Base-by-base conservation (phyloP, 257 asterid species). In the Solanum paucissectum region DNA sequence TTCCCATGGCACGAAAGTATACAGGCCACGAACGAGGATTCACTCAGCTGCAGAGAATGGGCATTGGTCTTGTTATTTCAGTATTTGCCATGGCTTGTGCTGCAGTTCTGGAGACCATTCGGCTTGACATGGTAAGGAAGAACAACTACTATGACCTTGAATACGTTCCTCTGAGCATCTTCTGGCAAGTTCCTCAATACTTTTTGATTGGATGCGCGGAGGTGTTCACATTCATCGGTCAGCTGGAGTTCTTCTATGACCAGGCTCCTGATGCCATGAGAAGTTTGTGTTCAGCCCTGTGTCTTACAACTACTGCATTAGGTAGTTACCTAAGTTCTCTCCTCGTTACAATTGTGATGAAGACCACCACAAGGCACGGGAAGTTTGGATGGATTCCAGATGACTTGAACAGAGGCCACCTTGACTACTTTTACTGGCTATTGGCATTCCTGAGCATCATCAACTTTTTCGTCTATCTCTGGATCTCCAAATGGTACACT, bases 181-280 rank as follows among this genome's bases (percentile, higher is more conserved):
- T 96, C 69, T 96, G 99, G 99, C 99, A 95, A 86, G 96, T 94
- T 1, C 99, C 99, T 1, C 96, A 94, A 62, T 96, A 96, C 60
- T 93, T 96, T n/a, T 83, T 96, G 18, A 89, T 96, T 9, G 99
- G 98, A 4, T 93, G 97, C 33, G 96, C 99, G 0, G 99, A 96
- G 49, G 99, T 96, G 0, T 95, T 96, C 87, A 94, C 96, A 1
- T 94, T 95, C 27, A 91, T 96, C 0, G 98, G 98, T 34, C 98
- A 95, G 36, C 44, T 96, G 25, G 99, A 96, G 84, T 95, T 95
- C 90, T 96, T 94, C 87, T 96, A 96, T 23, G 99, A 96, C 66
- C 96, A 96, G 74, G 99, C 99, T 12, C 99, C 99, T 0, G 98
- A 95, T 38, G 96, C 94, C 1, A 93, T 96, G 98, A 91, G 98